Evolutionary conservation across 495 filamentous ascomycete species (phyloP).

Genomic region (Hypoxylon fragiforme): DNA sequence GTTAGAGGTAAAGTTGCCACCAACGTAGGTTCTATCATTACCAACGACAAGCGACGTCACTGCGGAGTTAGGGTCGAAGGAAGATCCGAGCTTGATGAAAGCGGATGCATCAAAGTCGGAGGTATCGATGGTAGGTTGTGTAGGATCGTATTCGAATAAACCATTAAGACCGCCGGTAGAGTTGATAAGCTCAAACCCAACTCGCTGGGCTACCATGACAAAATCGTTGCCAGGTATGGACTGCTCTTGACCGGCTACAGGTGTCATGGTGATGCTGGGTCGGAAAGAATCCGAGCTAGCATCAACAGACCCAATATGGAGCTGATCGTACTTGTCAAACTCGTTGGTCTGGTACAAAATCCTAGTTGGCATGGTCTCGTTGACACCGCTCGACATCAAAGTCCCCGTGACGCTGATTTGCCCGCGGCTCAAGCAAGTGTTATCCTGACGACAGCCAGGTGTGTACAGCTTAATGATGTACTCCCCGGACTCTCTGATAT

Average conservation of each 20-base stretch:
- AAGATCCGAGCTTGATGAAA: conserved; percentile 72
- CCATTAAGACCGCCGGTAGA: conserved; percentile 80
- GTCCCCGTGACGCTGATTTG: conserved; percentile 77
- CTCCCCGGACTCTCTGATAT: conserved; percentile 86
- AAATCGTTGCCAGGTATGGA: conserved; percentile 53
- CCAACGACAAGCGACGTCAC: conserved; percentile 65
- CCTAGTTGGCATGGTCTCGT: conserved; percentile 47
- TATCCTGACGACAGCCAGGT: conserved; percentile 83
- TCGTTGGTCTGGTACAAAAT: conserved; percentile 85
- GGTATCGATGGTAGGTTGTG: conserved; percentile 57
- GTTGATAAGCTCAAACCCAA: conserved; percentile 73
- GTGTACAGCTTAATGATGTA: conserved; percentile 89
- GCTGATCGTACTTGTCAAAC: conserved; percentile 90
- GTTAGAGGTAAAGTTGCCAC: conserved; percentile 77
- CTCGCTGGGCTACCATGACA: conserved; percentile 81
- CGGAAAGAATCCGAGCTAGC: conserved; percentile 72
- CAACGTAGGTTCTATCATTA: conserved; percentile 69
- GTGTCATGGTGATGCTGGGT: conserved; percentile 77
- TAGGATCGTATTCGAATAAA: conserved; percentile 85
- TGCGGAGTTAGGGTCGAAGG: conserved; percentile 64
- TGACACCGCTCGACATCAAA: conserved; percentile 56
- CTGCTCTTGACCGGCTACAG: conserved; percentile 62
- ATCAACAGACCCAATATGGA: conserved; percentile 85
- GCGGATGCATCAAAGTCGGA: conserved; percentile 69
- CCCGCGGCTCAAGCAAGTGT: conserved; percentile 73